Evolutionary conservation across 2,329 filamentous ascomycete species (phyloP), one percentile per base, ranked within the genome.

Genomic region (Didymella pomorum): DNA sequence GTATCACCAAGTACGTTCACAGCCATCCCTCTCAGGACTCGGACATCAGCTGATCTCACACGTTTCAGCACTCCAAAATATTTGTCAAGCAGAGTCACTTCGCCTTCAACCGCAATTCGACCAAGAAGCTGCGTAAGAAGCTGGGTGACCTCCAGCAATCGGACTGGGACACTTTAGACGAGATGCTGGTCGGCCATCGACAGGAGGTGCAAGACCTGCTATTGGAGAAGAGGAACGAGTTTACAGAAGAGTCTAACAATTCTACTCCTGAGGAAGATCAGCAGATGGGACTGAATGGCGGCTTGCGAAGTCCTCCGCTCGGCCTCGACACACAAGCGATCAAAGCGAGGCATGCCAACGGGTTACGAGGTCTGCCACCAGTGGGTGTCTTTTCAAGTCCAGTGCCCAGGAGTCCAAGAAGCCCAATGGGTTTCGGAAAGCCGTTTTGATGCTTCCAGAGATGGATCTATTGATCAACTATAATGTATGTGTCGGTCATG

Each of bases 11-110:
- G 82, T 83, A 78, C 70, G 76, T 69, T 21, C 16, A 39, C 45
- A 18, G 42, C 12, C 21, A 18, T 31, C 20, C 8, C 14, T 8
- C 12, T 18, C 39, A 39, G 12, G 26, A 28, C 9, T 1, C 10
- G 26, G 8, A 16, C 31, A 14, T 39, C 7, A 44, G 11, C 29
- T 23, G 7, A 53, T 37, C 21, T 44, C 18, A 26, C 12, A 11
- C 4, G 12, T 60, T 50, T 21, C 46, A 84, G 66, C 88, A 92
- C 76, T 95, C 92, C 0, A 84, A 86, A 3, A 89, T 97, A 45
- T 96, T 89, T 69, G 90, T 97, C 18, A 86, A 89, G 1, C 80
- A 83, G 25, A 83, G 89, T 58, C 94, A 97, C 74, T 85, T 86
- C 12, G 89, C 91, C 74, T 97, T 92, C 60, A 86, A 89, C 56